Evolutionary conservation across 1,284 basidiomycete species (phyloP), one percentile per base, ranked within the genome.

Genomic region (Exobasidium rhododendri): DNA sequence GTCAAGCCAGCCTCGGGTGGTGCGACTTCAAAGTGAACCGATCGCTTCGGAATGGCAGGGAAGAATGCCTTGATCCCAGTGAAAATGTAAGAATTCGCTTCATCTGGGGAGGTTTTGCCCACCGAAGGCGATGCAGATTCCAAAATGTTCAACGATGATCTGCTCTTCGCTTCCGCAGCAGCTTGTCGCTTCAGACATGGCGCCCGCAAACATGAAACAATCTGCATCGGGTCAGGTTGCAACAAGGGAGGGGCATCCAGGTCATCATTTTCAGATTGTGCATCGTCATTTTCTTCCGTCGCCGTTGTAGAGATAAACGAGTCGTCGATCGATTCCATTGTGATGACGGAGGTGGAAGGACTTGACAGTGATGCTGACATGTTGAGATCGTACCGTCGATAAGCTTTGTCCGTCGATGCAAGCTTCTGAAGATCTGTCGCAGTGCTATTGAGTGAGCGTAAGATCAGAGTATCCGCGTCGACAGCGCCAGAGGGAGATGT

Each of bases 1-100:
- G 69, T 70, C 31, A 45, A 64, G 45, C 69, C 71, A 43, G 66
- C 59, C 43, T 72, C 66, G 22, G 72, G 72, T 3, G 72, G 72
- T 22, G 65, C 58, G 7, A 65, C 66, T 50, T 65, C 63, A 22
- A 74, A 74, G 52, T 69, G 70, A 0, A 74, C 72, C 32, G 68
- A 66, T 22, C 72, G 65, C 47, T 35, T 30, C 20, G 59, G 51
- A 7, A n/a, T 4, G 14, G 59, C 52, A 22, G 58, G 43, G 2
- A 54, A 50, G 32, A 54, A 28, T 30, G 47, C 40, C 29, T 57
- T 46, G 31, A 57, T 56, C 10, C 55, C 43, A 43, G 56, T 59
- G 30, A 45, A 62, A 44, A 24, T 47, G 30, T 44, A 40, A 17
- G 32, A 28, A n/a, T 28, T 56, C 4, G 20, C 47, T 13, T 13